A percentile compares a stretch with the other conserved stretches of the same genome.
Evolutionary conservation across 768 basidiomycete species (phyloP).

Genomic region (Pleurotus platypus): DNA sequence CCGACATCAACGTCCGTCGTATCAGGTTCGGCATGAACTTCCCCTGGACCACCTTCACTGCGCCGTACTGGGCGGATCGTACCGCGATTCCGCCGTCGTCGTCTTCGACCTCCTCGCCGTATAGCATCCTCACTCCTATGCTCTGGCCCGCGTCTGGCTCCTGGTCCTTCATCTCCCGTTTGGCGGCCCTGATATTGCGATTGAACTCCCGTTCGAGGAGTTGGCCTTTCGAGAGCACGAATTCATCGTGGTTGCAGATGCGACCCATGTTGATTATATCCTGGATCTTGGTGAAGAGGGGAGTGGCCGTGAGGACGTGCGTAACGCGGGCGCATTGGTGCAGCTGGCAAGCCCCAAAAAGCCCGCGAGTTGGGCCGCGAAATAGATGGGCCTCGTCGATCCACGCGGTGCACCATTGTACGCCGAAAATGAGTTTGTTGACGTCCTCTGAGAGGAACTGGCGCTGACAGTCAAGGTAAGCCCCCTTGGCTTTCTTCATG

Average conservation of each 20-base stretch:
- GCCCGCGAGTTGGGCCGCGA: constrained; percentile 7
- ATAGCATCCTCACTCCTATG: too few species aligned
- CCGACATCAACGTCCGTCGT: background rate
- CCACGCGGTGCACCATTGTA: constrained; percentile 1
- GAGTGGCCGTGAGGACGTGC: constrained; percentile 10
- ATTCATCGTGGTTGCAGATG: background rate
- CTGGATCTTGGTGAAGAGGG: constrained; percentile 6
- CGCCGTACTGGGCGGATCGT: background rate
- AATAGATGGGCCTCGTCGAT: constrained; percentile 16
- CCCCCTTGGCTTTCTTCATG: background rate
- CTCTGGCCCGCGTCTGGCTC: too few species aligned
- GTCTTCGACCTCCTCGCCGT: background rate
- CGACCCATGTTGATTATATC: constrained; percentile 7
- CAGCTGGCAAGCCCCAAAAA: constrained; percentile 6
- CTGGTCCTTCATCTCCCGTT: background rate
- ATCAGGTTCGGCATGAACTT: background rate
- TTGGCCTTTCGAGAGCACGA: background rate
- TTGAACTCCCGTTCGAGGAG: background rate
- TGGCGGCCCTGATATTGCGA: background rate
- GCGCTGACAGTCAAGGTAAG: too few species aligned
- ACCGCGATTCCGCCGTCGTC: background rate
- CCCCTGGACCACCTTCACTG: background rate
- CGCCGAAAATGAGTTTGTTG: background rate
- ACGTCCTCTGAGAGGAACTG: too few species aligned
- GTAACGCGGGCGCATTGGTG: background rate